A percentile compares a stretch with the other conserved stretches of the same genome.
These are phyloP conservation scores for Xylaria multiplex DNA, from an alignment of 2,329 filamentous ascomycete genomes.

Conservation along the genomic window DNA sequence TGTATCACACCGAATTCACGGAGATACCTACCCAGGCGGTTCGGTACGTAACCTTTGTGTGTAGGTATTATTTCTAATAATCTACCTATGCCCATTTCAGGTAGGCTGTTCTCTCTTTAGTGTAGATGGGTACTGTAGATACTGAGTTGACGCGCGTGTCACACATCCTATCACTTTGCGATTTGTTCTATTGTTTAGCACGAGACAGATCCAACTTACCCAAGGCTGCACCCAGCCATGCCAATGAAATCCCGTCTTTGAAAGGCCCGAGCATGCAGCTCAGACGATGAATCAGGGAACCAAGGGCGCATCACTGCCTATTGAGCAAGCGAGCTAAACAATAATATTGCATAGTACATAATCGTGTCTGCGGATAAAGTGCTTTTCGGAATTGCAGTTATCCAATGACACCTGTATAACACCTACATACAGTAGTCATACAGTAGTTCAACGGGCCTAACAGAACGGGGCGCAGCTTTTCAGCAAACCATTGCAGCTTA, in stretches of 20 bases:
- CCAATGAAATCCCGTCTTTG: neutral
- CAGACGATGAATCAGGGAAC: slow-evolving; percentile 6
- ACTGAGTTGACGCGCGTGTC: neutral
- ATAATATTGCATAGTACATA: slow-evolving; percentile 31
- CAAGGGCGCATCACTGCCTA: slow-evolving; percentile 17
- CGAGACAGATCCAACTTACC: neutral
- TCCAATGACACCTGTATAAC: neutral
- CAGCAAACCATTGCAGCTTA: slow-evolving; percentile 23
- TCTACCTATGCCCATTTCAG: neutral
- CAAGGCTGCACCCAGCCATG: neutral
- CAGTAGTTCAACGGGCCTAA: slow-evolving; percentile 3
- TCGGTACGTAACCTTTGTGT: too few species aligned
- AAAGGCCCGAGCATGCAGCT: slow-evolving; percentile 8
- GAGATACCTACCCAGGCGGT: too few species aligned
- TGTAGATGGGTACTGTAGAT: too few species aligned
- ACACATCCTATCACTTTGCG: neutral
- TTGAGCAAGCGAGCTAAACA: slow-evolving; percentile 7
- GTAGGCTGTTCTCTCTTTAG: neutral
- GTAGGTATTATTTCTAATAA: neutral
- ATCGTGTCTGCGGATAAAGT: slow-evolving; percentile 2
- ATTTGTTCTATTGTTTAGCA: slow-evolving; percentile 5
- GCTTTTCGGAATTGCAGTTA: neutral
- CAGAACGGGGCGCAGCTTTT: neutral
- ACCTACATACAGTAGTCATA: neutral
- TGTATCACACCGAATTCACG: neutral